Evolutionary conservation across 495 filamentous ascomycete genomes (phyloP).

Genomic region (Trichoderma virens): DNA sequence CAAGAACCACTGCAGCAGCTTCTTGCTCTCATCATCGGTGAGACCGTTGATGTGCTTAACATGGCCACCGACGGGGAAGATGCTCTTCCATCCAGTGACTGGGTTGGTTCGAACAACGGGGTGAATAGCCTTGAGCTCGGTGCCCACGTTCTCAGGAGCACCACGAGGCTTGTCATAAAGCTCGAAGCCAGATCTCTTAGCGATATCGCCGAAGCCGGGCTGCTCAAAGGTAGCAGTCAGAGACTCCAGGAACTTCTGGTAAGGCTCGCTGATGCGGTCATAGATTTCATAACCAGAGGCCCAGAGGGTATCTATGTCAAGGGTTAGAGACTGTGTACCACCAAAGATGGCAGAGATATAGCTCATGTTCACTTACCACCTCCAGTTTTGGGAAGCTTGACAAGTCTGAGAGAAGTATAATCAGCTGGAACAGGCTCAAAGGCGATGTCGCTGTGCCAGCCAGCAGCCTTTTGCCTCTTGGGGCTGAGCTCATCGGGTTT

Average conservation of each 20-base stretch:
- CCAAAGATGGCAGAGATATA: not conserved
- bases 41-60: conserved; percentile 58
- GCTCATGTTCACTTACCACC: conserved; percentile 50
- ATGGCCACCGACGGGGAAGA: conserved; percentile 59
- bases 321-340: not conserved
- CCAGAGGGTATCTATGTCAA: conserved; percentile 42
- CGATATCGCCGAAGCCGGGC: conserved; percentile 47
- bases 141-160: conserved; percentile 55
- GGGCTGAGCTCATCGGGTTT: conserved; percentile 17
- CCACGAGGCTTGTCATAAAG: conserved; percentile 53
- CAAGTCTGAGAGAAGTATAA: conserved; percentile 53
- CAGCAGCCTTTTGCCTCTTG: conserved; percentile 31
- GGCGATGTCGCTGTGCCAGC: conserved; percentile 60
- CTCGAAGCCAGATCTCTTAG: conserved; percentile 44
- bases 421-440: conserved; percentile 59
- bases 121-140: conserved; percentile 52
- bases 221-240: conserved; percentile 59
- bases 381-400: conserved; percentile 54
- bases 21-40: conserved; percentile 50
- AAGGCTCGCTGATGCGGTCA: conserved; percentile 57
- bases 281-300: conserved; percentile 68
- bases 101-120: conserved; percentile 71
- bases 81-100: conserved; percentile 67
- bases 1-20: conserved; percentile 51
- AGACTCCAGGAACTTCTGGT: conserved; percentile 58